A percentile compares a stretch with the other conserved stretches of the same genome.
phyloP scores from a whole-genome alignment of 331 rosid species.

The Quercus phellos region DNA sequence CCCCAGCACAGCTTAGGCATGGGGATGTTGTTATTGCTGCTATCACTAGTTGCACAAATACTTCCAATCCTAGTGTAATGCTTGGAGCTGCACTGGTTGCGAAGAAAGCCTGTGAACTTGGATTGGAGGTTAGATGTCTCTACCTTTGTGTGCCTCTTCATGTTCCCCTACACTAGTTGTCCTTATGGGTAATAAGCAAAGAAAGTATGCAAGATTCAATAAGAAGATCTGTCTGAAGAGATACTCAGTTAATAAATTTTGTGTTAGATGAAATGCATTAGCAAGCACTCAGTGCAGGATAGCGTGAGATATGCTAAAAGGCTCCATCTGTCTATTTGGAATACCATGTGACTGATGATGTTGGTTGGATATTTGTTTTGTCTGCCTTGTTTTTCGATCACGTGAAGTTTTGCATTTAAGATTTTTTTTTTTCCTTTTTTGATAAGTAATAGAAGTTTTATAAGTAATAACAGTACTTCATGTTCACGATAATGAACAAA shows the following conservation, averaged over 20 bases:
- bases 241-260: constrained; percentile 2
- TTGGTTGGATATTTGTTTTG: background rate
- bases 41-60: constrained; percentile 88
- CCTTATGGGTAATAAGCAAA: background rate
- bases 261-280: background rate
- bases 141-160: constrained; percentile 19
- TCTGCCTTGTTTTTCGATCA: background rate
- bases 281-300: background rate
- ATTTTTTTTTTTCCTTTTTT: background rate
- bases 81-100: constrained; percentile 96
- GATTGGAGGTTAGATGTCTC: constrained; percentile 68
- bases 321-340: background rate
- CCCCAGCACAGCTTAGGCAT: constrained; percentile 66
- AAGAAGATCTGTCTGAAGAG: background rate
- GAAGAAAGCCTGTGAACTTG: constrained; percentile 82
- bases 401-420: background rate
- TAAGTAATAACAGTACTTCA: too few relatives aligned
- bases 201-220: background rate
- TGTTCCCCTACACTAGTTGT: background rate
- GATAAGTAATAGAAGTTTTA: too few relatives aligned
- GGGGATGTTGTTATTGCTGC: constrained; percentile 91
- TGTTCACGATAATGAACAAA: too few relatives aligned
- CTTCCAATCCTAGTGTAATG: constrained; percentile 94
- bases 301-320: background rate
- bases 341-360: background rate